Evolutionary conservation across 1,139 yeast species (phyloP).

Genomic region (Blastobotrys arbuscula): DNA sequence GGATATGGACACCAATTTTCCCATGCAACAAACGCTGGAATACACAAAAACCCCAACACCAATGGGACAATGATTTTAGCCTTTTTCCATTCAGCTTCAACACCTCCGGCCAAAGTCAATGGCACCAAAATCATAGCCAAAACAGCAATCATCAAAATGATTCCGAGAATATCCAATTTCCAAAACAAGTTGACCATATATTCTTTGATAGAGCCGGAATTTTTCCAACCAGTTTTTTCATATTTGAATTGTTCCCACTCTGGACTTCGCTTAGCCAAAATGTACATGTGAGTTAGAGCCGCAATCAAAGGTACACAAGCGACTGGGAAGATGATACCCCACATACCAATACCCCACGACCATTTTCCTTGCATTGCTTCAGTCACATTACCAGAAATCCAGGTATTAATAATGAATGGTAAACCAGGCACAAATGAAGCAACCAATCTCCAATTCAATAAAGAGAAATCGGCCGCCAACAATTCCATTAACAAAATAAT

Average conservation of each 20-base stretch:
- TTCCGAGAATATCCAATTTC: constrained; percentile 53
- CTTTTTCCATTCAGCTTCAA: constrained; percentile 44
- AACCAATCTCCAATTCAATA: constrained; percentile 64
- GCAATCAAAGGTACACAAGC: constrained; percentile 51
- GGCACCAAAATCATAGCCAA: constrained; percentile 49
- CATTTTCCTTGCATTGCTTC: constrained; percentile 41
- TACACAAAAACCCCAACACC: constrained; percentile 53
- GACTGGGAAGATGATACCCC: constrained; percentile 72
- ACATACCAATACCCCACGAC: constrained; percentile 74
- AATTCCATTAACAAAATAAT: constrained; percentile 51
- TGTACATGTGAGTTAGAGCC: constrained; percentile 52
- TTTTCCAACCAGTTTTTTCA: constrained; percentile 28
- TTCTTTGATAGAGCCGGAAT: constrained; percentile 21
- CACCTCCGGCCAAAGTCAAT: constrained; percentile 59
- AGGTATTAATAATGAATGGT: constrained; percentile 70
- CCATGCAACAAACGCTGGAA: constrained; percentile 52
- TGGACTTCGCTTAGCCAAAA: constrained; percentile 46
- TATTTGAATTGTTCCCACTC: constrained; percentile 39
- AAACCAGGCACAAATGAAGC: constrained; percentile 58
- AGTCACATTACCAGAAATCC: constrained; percentile 62
- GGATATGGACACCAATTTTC: constrained; percentile 52
- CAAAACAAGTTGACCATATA: constrained; percentile 35
- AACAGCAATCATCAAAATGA: constrained; percentile 44
- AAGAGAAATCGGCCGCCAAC: constrained; percentile 59
- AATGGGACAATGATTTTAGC: constrained; percentile 60